phyloP scores from a whole-genome alignment of 495 filamentous ascomycete species.

The Penicillium ucsense region DNA sequence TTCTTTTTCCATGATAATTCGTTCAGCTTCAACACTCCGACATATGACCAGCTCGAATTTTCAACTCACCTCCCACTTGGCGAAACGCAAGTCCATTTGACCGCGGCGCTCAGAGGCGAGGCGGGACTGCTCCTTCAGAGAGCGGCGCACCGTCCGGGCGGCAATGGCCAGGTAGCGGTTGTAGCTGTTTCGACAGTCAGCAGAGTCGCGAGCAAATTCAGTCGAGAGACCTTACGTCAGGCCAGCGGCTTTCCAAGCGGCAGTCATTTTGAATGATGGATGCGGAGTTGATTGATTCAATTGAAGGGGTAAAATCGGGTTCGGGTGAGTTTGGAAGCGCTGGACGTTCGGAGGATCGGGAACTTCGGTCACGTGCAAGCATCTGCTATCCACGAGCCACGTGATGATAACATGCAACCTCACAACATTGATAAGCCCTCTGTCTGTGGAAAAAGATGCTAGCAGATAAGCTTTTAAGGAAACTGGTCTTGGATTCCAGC shows the following conservation, averaged over 20 bases:
- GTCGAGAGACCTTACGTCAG: slow-evolving; percentile 59
- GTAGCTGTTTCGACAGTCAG: slow-evolving; percentile 34
- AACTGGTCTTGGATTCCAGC: no score
- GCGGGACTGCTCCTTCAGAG: slow-evolving; percentile 87
- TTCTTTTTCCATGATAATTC: slow-evolving; percentile 46
- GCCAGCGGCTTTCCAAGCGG: slow-evolving; percentile 97
- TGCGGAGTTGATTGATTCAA: slow-evolving; percentile 16
- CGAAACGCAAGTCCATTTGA: slow-evolving; percentile 80
- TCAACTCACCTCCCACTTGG: slow-evolving; percentile 80
- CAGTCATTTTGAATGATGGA: slow-evolving; percentile 71
- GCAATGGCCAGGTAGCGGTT: slow-evolving; percentile 48
- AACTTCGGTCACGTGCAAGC: slow-evolving; percentile 24
- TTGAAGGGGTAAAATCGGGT: slow-evolving; percentile 23
- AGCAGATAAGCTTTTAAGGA: no score
- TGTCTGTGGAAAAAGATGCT: no score
- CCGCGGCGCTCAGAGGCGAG: slow-evolving; percentile 81
- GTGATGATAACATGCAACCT: not conserved
- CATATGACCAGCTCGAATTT: not conserved
- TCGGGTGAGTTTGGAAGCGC: slow-evolving; percentile 27
- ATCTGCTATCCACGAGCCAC: not conserved
- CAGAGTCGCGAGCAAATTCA: slow-evolving; percentile 5
- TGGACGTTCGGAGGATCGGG: slow-evolving; percentile 36
- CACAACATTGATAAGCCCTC: no score
- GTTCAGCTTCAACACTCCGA: slow-evolving; percentile 11
- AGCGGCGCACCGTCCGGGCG: slow-evolving; percentile 58